Evolutionary conservation across 441 rosid species (phyloP).

Genomic region (Corymbia calophylla): DNA sequence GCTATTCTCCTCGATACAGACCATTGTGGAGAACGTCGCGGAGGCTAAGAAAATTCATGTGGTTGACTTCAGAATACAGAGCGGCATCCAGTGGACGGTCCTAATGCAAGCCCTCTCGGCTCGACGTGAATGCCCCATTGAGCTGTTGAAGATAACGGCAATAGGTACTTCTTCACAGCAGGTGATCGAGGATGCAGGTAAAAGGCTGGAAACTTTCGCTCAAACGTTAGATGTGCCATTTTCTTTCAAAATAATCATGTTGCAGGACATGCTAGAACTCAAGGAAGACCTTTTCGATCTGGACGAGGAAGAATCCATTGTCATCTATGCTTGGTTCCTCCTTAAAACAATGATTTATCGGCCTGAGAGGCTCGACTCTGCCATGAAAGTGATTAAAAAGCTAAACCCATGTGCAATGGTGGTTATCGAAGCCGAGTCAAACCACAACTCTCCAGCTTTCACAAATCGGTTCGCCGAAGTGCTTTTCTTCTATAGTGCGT

Average conservation of each 20-base stretch:
- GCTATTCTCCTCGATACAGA: slow-evolving; percentile 18
- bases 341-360: slow-evolving; percentile 11
- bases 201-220: slow-evolving; percentile 16
- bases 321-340: background rate
- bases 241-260: slow-evolving; percentile 3
- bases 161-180: slow-evolving; percentile 2
- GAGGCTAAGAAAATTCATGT: slow-evolving; percentile 13
- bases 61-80: slow-evolving; percentile 14
- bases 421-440: slow-evolving; percentile 14
- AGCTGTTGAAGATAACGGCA: slow-evolving; percentile 29
- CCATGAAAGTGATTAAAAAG: slow-evolving; percentile 9
- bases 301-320: slow-evolving; percentile 17
- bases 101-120: slow-evolving; percentile 31
- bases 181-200: slow-evolving; percentile 17
- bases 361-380: slow-evolving; percentile 6
- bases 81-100: slow-evolving; percentile 11
- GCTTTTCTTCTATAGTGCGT: slow-evolving; percentile 3
- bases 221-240: slow-evolving; percentile 17
- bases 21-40: slow-evolving; percentile 8
- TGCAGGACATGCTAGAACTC: slow-evolving; percentile 18
- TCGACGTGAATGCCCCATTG: slow-evolving; percentile 1
- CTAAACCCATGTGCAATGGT: slow-evolving; percentile 20
- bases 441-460: slow-evolving; percentile 12
- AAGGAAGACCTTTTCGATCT: slow-evolving; percentile 13
- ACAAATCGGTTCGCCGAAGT: slow-evolving; percentile 11